These are phyloP conservation scores for Naumovozyma dairenensis DNA, from an alignment of 805 yeast species.

Conservation along the genomic window DNA sequence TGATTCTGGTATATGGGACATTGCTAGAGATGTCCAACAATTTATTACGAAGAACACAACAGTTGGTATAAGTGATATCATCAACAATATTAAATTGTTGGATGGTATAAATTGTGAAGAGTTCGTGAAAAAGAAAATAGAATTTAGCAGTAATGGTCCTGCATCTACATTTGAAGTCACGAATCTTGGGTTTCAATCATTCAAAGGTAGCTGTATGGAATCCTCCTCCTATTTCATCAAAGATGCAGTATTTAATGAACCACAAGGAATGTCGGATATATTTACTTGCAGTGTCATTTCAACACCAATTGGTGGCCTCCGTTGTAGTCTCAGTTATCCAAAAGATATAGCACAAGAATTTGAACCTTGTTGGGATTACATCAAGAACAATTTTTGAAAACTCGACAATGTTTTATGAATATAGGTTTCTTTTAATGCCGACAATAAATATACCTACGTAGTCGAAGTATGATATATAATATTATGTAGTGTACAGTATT, in stretches of 20 bases:
- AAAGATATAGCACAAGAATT: conserved; percentile 4
- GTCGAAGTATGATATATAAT: no score
- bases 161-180: conserved; percentile 24
- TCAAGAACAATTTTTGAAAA: no score
- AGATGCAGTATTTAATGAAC: conserved; percentile 22
- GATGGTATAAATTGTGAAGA: conserved; percentile 14
- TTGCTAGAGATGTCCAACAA: conserved; percentile 9
- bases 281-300: conserved; percentile 18
- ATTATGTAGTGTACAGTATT: background rate
- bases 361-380: conserved; percentile 5
- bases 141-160: conserved; percentile 10
- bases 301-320: conserved; percentile 20
- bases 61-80: conserved; percentile 7
- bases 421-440: no score
- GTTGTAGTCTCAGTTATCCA: conserved; percentile 18
- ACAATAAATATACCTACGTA: no score
- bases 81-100: conserved; percentile 15
- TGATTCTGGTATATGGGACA: conserved; percentile 9
- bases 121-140: conserved; percentile 12
- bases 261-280: conserved; percentile 19
- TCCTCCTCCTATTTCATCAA: conserved; percentile 8
- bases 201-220: conserved; percentile 4
- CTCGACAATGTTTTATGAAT: no score
- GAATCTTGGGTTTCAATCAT: conserved; percentile 20
- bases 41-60: conserved; percentile 2